Percentiles rank a stretch among this genome's conserved stretches.
Conservation (phyloP, 306 rosid genomes). For the Citrullus colocynthis region DNA sequence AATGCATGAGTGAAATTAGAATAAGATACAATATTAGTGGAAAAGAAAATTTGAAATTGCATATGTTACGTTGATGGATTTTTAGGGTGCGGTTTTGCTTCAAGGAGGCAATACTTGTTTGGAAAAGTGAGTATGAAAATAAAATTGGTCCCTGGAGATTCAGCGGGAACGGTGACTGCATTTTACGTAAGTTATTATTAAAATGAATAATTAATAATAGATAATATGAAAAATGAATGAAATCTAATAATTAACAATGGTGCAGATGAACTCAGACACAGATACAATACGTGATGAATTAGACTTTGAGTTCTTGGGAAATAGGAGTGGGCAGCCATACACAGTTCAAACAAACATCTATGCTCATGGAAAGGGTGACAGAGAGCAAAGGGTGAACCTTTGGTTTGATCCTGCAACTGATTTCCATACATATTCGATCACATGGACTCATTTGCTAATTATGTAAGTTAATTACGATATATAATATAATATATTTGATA, state of each 20-base stretch:
- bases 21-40: too few relatives aligned
- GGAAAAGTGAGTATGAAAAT: slow-evolving; percentile 97
- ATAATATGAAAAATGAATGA: too few relatives aligned
- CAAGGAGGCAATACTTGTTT: slow-evolving; percentile 53
- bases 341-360: slow-evolving; percentile 89
- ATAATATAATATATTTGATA: too few relatives aligned
- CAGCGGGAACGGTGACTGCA: slow-evolving; percentile 96
- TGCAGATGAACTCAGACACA: slow-evolving; percentile 62
- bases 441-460: slow-evolving; percentile 55
- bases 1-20: too few relatives aligned
- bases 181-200: slow-evolving; percentile 38
- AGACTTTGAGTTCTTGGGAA: slow-evolving; percentile 92
- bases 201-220: too few relatives aligned
- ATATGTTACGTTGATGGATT: neutral
- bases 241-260: too few relatives aligned
- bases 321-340: slow-evolving; percentile 74
- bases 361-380: slow-evolving; percentile 72
- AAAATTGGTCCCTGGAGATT: slow-evolving; percentile 84
- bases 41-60: too few relatives aligned
- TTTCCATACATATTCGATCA: slow-evolving; percentile 74
- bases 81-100: slow-evolving; percentile 86
- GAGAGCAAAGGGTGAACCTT: slow-evolving; percentile 81
- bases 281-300: slow-evolving; percentile 59
- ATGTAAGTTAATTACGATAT: slow-evolving; percentile 24
- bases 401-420: slow-evolving; percentile 84